Evolutionary conservation across 306 rosid genomes (phyloP).

Genomic region (Dalbergia oliveri): DNA sequence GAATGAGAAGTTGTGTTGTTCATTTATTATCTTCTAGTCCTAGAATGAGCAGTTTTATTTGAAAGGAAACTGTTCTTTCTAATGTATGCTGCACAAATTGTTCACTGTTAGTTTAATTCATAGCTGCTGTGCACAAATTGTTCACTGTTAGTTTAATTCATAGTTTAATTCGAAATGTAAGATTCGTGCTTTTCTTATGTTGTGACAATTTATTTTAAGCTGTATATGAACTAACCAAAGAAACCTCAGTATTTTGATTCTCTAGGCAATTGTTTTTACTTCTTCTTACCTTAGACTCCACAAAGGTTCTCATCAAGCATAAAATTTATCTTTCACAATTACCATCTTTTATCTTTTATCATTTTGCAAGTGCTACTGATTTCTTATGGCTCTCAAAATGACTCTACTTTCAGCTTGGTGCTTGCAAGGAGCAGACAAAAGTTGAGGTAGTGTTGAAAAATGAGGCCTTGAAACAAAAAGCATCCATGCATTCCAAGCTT

Average conservation of each 20-base stretch:
- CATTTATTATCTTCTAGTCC: no score
- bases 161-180: constrained; percentile 30
- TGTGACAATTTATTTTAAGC: not conserved
- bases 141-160: not conserved
- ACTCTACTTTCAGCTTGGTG: constrained; percentile 67
- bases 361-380: constrained; percentile 37
- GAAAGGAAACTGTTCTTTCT: not conserved
- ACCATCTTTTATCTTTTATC: not conserved
- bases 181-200: not conserved
- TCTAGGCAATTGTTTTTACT: constrained; percentile 2
- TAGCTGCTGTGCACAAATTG: not conserved
- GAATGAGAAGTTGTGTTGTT: no score
- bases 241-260: not conserved
- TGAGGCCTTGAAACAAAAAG: constrained; percentile 71
- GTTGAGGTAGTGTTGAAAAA: constrained; percentile 59
- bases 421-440: constrained; percentile 71
- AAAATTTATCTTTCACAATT: not conserved
- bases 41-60: no score
- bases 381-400: constrained; percentile 19
- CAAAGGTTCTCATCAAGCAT: not conserved
- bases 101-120: not conserved
- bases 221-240: not conserved
- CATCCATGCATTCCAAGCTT: constrained; percentile 61
- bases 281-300: constrained; percentile 12
- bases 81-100: not conserved